Percentiles rank a stretch among this genome's conserved stretches.
Evolutionary conservation across 208 protist genomes (phyloP).

Genomic region (Plasmodiophora brassicae): DNA sequence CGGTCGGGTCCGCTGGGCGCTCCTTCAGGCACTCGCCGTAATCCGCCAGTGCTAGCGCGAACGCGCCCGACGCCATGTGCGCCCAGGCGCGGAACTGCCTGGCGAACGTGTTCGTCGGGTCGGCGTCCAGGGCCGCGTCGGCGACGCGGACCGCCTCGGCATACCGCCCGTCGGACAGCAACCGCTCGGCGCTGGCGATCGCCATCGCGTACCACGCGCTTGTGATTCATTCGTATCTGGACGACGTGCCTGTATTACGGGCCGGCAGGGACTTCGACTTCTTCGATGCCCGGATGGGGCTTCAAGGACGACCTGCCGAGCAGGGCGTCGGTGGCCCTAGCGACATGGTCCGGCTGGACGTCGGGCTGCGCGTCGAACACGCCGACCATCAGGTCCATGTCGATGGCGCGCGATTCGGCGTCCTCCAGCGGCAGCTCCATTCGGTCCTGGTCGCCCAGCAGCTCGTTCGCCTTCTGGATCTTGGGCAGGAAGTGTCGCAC

Average conservation of each 20-base stretch:
- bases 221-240: no score
- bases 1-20: neutral
- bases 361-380: neutral
- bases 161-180: neutral
- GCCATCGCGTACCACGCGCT: neutral
- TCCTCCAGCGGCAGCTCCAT: neutral
- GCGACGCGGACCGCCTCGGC: neutral
- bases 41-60: neutral
- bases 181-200: neutral
- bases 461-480: constrained; percentile 14
- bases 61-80: neutral
- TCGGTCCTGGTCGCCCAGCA: neutral
- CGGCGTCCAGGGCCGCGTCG: neutral
- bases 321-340: neutral
- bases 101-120: neutral
- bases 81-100: constrained; percentile 13
- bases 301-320: neutral
- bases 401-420: neutral
- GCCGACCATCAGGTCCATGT: constrained; percentile 8
- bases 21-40: neutral
- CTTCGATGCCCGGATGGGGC: neutral
- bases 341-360: neutral
- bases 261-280: neutral
- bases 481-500: constrained; percentile 6
- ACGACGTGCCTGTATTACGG: no score